Base-by-base conservation (phyloP, 2,329 filamentous ascomycete genomes). In the Scedosporium aurantiacum region DNA sequence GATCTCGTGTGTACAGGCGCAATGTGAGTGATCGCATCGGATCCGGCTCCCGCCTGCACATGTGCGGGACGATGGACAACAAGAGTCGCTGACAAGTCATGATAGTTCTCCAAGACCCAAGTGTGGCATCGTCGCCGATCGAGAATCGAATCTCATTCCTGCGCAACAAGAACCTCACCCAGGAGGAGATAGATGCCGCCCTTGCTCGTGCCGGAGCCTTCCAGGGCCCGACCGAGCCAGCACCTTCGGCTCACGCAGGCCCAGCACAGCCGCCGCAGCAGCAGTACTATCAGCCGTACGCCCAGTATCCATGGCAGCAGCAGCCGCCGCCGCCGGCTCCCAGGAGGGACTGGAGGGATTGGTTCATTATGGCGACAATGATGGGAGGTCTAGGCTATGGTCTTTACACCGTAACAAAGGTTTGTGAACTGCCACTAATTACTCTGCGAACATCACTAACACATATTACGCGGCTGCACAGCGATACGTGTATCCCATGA, bases 361-460 rank as follows among this genome's bases (percentile, higher is more conserved):
- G 91, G 89, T 99, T 99, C 75, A 97, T 99, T 74, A 96, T 97
- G 91, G 94, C 94, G 6, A 99, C 94, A 0, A 90, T 97, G 12
- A 88, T 95, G 64, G 88, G 91, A 62, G 91, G 92, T 57, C 87
- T 97, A 21, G 83, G 91, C 45, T 97, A 97, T 70, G 93, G 92
- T 0, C 75, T 96, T 23, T 99, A 94, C 71, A 84, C 87, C 65
- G 82, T 97, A 16, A 90, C 91, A 63, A 95, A 95, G 83, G 89
- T 91, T 77, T 43, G 71, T 32, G 23, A 18, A 6, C 6, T 54
- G 3, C 21, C 18, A 7, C 2, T 47, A 27, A 59, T 25, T 14
- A 2, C 16, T 16, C 16, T 14, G 12, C 45, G n/a, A 12, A 40
- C 16, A 32, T 41, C 18, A 16, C 21, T 25, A 18, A 37, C 52